Base-by-base conservation (phyloP, 768 basidiomycete genomes). In the Rhodocollybia butyracea region DNA sequence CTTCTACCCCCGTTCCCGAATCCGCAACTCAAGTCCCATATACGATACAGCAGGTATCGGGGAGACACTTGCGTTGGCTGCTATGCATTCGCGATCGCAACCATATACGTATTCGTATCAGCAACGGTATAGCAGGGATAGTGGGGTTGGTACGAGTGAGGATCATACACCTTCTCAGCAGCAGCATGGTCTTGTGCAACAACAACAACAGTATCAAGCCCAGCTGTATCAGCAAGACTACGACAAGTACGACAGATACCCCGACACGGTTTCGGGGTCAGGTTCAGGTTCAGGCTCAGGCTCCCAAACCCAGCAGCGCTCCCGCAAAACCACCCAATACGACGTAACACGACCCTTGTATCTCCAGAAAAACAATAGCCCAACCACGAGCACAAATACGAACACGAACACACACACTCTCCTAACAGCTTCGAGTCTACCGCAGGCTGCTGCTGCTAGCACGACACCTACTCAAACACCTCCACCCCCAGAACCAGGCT, bases 31-130 rank as follows among this genome's bases (percentile, higher is more conserved):
- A 17, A 66, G 61, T 54, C 62, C 58, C 27, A 77, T 77, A 42
- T 70, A 78, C 57, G 78, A 81, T 67, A 76, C 70, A 24, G 79
- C 83, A 38, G 84, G 82, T 11, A 77, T 89, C 7, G 86, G 81
- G 8, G 86, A 88, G 57, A 81, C 83, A 17, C 73, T 91, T 32
- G 78, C 77, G 2, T 50, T 50, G 24, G 78, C 79, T 61, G 71
- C 78, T 55, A 59, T 59, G 57, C 60, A n/a, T n/a, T n/a, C n/a
- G n/a, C n/a, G n/a, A n/a, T n/a, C n/a, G n/a, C n/a, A n/a, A n/a
- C n/a, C n/a, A n/a, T n/a, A n/a, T n/a, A n/a, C n/a, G n/a, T n/a
- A n/a, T n/a, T n/a, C n/a, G n/a, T n/a, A n/a, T n/a, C n/a, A n/a
- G n/a, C n/a, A 60, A 27, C 61, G 47, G 24, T 64, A 67, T 19